Evolutionary conservation across 1,284 basidiomycete species (phyloP).

Genomic region (Ustilago shanxiensis): DNA sequence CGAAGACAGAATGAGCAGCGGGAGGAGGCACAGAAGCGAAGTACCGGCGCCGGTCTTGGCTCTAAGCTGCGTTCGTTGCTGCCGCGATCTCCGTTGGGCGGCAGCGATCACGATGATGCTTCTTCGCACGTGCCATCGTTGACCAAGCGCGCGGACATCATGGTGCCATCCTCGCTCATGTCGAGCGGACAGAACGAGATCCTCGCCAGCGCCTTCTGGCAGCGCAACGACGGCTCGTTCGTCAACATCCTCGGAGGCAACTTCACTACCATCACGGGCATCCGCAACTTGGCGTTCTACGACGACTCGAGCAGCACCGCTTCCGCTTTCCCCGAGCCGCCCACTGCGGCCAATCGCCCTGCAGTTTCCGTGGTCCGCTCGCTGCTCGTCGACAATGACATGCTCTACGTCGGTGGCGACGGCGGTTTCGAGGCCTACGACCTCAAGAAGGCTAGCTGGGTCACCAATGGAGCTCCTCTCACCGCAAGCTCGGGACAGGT

Average conservation of each 20-base stretch:
- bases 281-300: constrained; percentile 81
- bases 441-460: constrained; percentile 55
- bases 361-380: constrained; percentile 75
- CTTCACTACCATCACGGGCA: constrained; percentile 77
- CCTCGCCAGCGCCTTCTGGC: constrained; percentile 89
- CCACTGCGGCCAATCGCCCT: constrained; percentile 12
- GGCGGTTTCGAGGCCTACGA: constrained; percentile 62
- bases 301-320: constrained; percentile 73
- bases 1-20: not conserved
- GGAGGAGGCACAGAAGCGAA: not conserved
- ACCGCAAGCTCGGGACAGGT: constrained; percentile 50
- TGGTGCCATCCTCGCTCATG: constrained; percentile 71
- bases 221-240: constrained; percentile 74
- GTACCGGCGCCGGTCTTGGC: constrained; percentile 12
- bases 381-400: constrained; percentile 63
- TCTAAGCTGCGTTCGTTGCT: constrained; percentile 39
- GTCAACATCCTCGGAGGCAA: constrained; percentile 89
- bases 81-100: constrained; percentile 17
- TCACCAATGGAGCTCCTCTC: constrained; percentile 51
- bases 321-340: constrained; percentile 73
- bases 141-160: constrained; percentile 46
- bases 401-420: constrained; percentile 64
- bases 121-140: constrained; percentile 24
- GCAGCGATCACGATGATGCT: not conserved
- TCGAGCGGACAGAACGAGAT: constrained; percentile 81